A percentile compares a stretch with the other conserved stretches of the same genome.
phyloP scores from a whole-genome alignment of 257 asterid genomes.

The Solanum raphanifolium region DNA sequence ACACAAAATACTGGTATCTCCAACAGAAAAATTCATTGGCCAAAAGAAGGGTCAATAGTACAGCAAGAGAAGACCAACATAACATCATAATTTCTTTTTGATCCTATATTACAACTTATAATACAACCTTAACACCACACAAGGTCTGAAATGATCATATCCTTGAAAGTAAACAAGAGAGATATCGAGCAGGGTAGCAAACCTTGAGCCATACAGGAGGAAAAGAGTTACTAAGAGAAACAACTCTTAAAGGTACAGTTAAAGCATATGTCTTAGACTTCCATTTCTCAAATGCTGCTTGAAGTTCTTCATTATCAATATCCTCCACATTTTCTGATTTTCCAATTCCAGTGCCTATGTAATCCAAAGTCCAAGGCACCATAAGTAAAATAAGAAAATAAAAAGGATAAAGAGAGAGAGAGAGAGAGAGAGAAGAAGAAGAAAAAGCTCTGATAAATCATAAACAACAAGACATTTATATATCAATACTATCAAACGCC shows the following conservation, averaged over 20 bases:
- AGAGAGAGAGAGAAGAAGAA: not conserved
- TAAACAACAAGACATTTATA: not conserved
- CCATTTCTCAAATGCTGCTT: slow-evolving; percentile 71
- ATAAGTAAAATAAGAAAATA: not conserved
- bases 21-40: not conserved
- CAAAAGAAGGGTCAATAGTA: not conserved
- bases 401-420: not conserved
- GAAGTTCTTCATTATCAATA: slow-evolving; percentile 38
- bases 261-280: slow-evolving; percentile 69
- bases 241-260: slow-evolving; percentile 69
- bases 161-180: not conserved
- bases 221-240: slow-evolving; percentile 65
- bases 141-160: not conserved
- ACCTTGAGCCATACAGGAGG: slow-evolving; percentile 89
- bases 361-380: not conserved
- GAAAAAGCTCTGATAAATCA: not conserved
- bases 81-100: not conserved
- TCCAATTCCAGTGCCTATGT: slow-evolving; percentile 6
- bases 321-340: slow-evolving; percentile 22
- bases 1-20: not conserved
- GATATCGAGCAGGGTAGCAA: not conserved
- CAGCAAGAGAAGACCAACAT: not conserved
- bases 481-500: not conserved
- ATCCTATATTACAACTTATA: not conserved
- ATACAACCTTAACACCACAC: not conserved